Conservation (phyloP, 1,139 yeast genomes). For the Geotrichum australiense region DNA sequence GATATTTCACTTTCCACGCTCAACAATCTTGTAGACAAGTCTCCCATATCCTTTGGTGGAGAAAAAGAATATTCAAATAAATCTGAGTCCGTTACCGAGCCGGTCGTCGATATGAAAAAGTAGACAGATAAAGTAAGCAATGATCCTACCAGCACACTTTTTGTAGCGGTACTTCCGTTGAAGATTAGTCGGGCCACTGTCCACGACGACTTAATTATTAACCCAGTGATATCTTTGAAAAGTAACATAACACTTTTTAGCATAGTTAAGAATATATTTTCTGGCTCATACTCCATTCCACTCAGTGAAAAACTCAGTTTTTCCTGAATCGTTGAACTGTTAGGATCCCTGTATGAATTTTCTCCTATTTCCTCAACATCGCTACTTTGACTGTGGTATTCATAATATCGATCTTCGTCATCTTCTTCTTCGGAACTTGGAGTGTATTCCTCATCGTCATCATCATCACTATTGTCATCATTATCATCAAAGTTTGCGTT, state of each 20-base stretch:
- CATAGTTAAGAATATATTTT: neutral
- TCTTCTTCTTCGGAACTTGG: slow-evolving; percentile 1
- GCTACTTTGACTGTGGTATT: neutral
- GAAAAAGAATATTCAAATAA: slow-evolving; percentile 11
- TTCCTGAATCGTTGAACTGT: slow-evolving; percentile 8
- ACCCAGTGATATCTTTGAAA: slow-evolving; percentile 2
- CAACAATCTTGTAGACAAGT: slow-evolving; percentile 10
- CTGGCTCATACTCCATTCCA: slow-evolving; percentile 8
- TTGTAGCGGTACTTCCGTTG: neutral
- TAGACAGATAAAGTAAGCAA: slow-evolving; percentile 3
- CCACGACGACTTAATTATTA: neutral
- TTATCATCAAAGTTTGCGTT: slow-evolving; percentile 2
- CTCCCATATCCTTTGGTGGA: slow-evolving; percentile 13
- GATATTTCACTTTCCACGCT: slow-evolving; percentile 13
- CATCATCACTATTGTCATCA: slow-evolving; percentile 1
- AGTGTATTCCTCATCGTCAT: slow-evolving; percentile 2
- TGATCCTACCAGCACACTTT: slow-evolving; percentile 6
- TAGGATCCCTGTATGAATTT: slow-evolving; percentile 5
- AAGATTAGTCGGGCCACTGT: slow-evolving; percentile 2
- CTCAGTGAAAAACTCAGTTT: slow-evolving; percentile 8
- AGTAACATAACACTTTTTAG: slow-evolving; percentile 1
- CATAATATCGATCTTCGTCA: neutral
- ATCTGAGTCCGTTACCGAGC: slow-evolving; percentile 1
- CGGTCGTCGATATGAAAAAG: slow-evolving; percentile 3
- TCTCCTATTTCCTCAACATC: too few species aligned